These are phyloP conservation scores for Emergomyces pasteurianus DNA, from an alignment of 2,329 filamentous ascomycete genomes.

Conservation along the genomic window DNA sequence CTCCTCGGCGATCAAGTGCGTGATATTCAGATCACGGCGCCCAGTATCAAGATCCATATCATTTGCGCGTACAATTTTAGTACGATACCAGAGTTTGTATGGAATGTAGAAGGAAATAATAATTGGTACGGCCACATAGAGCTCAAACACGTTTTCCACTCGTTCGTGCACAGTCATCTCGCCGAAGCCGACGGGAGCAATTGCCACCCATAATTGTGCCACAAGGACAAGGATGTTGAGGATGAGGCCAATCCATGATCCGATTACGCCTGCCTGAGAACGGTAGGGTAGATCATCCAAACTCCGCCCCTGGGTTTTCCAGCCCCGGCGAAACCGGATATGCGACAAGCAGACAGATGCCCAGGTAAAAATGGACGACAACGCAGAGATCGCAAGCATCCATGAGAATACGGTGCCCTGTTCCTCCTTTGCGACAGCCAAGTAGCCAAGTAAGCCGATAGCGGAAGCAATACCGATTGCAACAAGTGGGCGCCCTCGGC, in stretches of 20 bases:
- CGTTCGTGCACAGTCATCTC: constrained; percentile 19
- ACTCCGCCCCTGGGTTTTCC: constrained; percentile 27
- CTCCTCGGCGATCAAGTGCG: constrained; percentile 67
- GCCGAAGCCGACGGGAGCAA: constrained; percentile 48
- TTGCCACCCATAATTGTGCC: constrained; percentile 68
- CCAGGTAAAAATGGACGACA: constrained; percentile 55
- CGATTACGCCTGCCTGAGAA: constrained; percentile 41
- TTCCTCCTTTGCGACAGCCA: constrained; percentile 49
- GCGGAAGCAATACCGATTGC: constrained; percentile 57
- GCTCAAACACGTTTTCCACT: constrained; percentile 41
- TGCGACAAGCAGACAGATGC: constrained; percentile 35
- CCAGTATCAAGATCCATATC: constrained; percentile 17
- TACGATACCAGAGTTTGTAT: constrained; percentile 16
- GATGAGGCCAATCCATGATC: constrained; percentile 50
- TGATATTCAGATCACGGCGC: constrained; percentile 34
- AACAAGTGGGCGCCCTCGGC: constrained; percentile 48
- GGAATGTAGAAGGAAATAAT: constrained; percentile 27
- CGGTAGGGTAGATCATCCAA: constrained; percentile 29
- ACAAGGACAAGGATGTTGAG: constrained; percentile 53
- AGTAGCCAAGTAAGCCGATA: constrained; percentile 64
- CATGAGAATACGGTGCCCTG: constrained; percentile 60
- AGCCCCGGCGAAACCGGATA: constrained; percentile 35
- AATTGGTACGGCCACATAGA: constrained; percentile 31
- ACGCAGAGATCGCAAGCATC: constrained; percentile 37
- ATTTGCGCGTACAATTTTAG: constrained; percentile 10